Evolutionary conservation across 352 stramenopile species (phyloP), one percentile per base, ranked within the genome.

Genomic region (Peronospora tabacina): DNA sequence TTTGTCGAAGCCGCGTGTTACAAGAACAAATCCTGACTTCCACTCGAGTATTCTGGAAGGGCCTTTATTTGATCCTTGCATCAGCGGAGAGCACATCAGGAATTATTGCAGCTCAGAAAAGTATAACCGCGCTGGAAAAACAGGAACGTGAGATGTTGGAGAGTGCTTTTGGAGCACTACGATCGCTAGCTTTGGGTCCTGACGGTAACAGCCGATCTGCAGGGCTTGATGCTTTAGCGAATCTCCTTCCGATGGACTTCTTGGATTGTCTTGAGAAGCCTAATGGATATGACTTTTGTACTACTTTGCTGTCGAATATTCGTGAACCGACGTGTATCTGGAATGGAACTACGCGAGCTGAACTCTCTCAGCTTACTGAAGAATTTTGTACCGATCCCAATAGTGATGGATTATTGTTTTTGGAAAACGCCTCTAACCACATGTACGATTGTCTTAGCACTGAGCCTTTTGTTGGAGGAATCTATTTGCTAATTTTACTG

Each of bases 361-460:
- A 91, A 53, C 48, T 91, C n/a, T 76, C 82, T 51, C 67, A 85
- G 32, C 47, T 89, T 12, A 87, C 80, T 7, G 72, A 84, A 55
- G 80, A 89, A 16, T 83, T 86, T 53, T 89, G 74, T 38, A 81
- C 63, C 9, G 66, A 85, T 46, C 51, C 36, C 13, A 68, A 49
- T 49, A 70, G 58, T 11, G 68, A 87, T 28, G 73, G 72, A 22
- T 37, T 88, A 32, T 79, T 71, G 0, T 80, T 89, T 44, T 37
- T 91, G 46, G 80, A 91, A 45, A 85, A 55, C 40, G 66, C 75
- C 4, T 73, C 66, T 1, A 85, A 70, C 48, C 76, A 91, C 58
- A 87, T 87, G 71, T 91, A 91, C 49, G 77, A 89, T 58, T 87
- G 77, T 44, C 43, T 91, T 9, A 82, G 81, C 34, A 62, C 66